These are phyloP conservation scores for Bryoerythrophyllum caledonicum DNA, from an alignment of 225 moss, liverwort and hornwort genomes.

Conservation along the genomic window DNA sequence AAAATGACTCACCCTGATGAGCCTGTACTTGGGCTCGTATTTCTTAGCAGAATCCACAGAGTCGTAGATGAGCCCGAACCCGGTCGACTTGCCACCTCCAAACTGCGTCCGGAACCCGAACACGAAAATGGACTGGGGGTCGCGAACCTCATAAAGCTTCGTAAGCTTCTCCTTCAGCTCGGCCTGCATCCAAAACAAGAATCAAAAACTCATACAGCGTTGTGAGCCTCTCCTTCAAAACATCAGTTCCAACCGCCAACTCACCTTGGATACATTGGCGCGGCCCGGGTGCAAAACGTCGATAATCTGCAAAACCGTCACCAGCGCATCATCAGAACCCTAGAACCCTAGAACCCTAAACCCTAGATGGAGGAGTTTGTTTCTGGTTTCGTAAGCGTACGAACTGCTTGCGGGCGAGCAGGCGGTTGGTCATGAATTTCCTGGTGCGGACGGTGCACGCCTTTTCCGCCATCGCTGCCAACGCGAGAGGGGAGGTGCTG, in stretches of 20 bases:
- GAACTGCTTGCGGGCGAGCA: slow-evolving; percentile 89
- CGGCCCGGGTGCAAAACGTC: slow-evolving; percentile 87
- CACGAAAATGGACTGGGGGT: slow-evolving; percentile 74
- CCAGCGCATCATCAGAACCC: background rate
- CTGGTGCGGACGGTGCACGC: slow-evolving; percentile 91
- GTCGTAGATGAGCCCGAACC: slow-evolving; percentile 59
- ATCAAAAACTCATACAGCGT: slow-evolving; percentile 57
- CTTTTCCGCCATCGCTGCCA: slow-evolving; percentile 72
- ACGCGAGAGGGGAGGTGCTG: background rate
- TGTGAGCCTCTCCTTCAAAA: slow-evolving; percentile 76
- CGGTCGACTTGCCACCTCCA: slow-evolving; percentile 91
- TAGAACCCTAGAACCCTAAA: slow-evolving; percentile 17
- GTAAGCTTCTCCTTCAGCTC: slow-evolving; percentile 93
- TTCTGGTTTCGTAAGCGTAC: slow-evolving; percentile 17
- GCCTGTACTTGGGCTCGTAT: slow-evolving; percentile 48
- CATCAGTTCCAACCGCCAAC: background rate
- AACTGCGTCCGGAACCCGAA: slow-evolving; percentile 94
- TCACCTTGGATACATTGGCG: slow-evolving; percentile 85
- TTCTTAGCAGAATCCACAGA: slow-evolving; percentile 47
- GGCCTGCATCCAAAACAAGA: slow-evolving; percentile 25
- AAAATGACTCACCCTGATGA: slow-evolving; percentile 30
- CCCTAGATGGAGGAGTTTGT: background rate
- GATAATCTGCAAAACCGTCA: slow-evolving; percentile 47
- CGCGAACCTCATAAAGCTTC: slow-evolving; percentile 80
- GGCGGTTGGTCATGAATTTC: slow-evolving; percentile 88